A percentile compares a stretch with the other conserved stretches of the same genome.
These are phyloP conservation scores for Closterium sp. DNA, from an alignment of 139 green algal species.

Conservation along the genomic window DNA sequence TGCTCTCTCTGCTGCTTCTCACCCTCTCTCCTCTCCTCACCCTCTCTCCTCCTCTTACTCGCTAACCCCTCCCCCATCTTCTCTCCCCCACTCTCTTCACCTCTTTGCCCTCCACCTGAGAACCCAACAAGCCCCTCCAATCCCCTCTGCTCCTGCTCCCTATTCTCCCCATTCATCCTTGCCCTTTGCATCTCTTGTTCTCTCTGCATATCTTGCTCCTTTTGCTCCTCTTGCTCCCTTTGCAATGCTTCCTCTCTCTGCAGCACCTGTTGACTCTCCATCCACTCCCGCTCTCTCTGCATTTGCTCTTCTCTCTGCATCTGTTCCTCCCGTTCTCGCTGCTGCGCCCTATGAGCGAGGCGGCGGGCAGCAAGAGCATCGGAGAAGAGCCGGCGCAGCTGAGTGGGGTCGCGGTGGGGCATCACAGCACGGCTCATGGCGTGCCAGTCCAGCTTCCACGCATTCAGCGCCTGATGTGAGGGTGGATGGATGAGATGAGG, in stretches of 20 bases:
- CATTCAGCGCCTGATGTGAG: not conserved
- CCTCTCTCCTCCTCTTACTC: not conserved
- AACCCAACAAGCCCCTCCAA: not conserved
- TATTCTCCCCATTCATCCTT: not conserved
- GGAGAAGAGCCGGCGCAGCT: not conserved
- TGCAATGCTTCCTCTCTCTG: not conserved
- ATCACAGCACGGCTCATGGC: not conserved
- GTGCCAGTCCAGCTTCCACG: not conserved
- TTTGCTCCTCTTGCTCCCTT: too few relatives aligned
- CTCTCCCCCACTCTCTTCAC: not conserved
- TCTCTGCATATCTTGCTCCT: not conserved
- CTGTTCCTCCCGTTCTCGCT: not conserved
- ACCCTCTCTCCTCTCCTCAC: not conserved
- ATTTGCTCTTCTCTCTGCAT: not conserved
- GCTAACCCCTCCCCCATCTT: not conserved
- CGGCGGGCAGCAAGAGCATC: not conserved
- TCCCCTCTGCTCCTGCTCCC: not conserved
- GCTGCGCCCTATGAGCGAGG: not conserved
- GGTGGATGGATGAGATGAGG: too few relatives aligned
- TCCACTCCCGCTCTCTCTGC: not conserved
- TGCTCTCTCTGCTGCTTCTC: too few relatives aligned
- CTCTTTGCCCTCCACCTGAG: not conserved
- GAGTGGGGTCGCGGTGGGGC: not conserved
- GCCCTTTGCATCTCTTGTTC: not conserved
- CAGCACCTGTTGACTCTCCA: not conserved